These are phyloP conservation scores for Haplographium delicatum DNA, from an alignment of 495 filamentous ascomycete genomes.

Conservation along the genomic window DNA sequence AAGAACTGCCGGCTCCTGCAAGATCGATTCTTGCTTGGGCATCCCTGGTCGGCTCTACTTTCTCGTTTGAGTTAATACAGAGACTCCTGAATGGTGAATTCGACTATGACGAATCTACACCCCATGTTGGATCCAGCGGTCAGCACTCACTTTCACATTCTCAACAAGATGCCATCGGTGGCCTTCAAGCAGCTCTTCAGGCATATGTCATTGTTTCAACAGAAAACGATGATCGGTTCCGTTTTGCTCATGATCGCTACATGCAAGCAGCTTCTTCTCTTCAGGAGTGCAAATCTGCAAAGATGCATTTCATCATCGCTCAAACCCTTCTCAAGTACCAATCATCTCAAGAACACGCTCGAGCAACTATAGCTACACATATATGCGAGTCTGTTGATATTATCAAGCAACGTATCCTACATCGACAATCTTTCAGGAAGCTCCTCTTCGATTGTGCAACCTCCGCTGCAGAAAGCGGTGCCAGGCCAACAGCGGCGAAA, in stretches of 20 bases:
- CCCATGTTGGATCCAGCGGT: background rate
- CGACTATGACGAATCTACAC: slow-evolving; percentile 36
- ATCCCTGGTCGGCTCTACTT: slow-evolving; percentile 68
- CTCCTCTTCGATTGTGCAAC: slow-evolving; percentile 72
- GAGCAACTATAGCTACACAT: slow-evolving; percentile 69
- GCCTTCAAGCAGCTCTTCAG: slow-evolving; percentile 72
- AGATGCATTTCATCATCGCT: slow-evolving; percentile 86
- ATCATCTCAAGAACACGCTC: slow-evolving; percentile 45
- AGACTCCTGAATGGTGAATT: slow-evolving; percentile 67
- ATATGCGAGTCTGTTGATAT: slow-evolving; percentile 67
- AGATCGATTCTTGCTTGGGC: slow-evolving; percentile 83
- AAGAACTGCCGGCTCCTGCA: slow-evolving; percentile 65
- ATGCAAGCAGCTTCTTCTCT: slow-evolving; percentile 66
- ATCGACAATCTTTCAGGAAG: slow-evolving; percentile 61
- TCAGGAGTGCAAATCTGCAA: slow-evolving; percentile 60
- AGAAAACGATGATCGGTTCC: slow-evolving; percentile 68
- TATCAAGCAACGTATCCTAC: slow-evolving; percentile 56
- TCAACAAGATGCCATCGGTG: slow-evolving; percentile 57
- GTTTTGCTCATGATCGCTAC: slow-evolving; percentile 81
- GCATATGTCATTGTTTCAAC: slow-evolving; percentile 70
- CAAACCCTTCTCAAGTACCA: slow-evolving; percentile 70
- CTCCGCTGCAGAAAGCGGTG: slow-evolving; percentile 71
- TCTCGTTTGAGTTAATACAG: slow-evolving; percentile 77
- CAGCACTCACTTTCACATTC: slow-evolving; percentile 19
- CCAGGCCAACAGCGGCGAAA: slow-evolving; percentile 68